Evolutionary conservation across 2,329 filamentous ascomycete genomes (phyloP).

Genomic region (Exophiala sp.): DNA sequence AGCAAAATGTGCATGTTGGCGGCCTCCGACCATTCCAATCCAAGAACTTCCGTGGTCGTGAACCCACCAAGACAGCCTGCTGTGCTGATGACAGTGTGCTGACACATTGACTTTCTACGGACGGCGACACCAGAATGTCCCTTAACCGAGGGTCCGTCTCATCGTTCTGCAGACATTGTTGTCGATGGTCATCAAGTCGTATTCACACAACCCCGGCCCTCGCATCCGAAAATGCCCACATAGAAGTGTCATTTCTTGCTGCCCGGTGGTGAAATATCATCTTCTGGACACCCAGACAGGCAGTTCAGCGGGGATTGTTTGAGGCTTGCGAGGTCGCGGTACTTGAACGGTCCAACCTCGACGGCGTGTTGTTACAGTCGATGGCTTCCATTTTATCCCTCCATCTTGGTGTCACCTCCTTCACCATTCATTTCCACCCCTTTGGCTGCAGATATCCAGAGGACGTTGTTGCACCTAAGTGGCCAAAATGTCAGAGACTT

Average conservation of each 20-base stretch:
- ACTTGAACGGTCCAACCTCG: neutral
- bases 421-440: slow-evolving; percentile 43
- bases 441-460: slow-evolving; percentile 68
- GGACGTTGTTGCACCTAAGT: slow-evolving; percentile 80
- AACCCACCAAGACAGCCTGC: too few relatives aligned
- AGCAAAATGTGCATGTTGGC: too few relatives aligned
- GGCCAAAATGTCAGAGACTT: slow-evolving; percentile 6
- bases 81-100: neutral
- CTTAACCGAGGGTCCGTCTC: neutral
- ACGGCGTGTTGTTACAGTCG: neutral
- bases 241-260: too few relatives aligned
- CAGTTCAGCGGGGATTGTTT: neutral
- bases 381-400: slow-evolving; percentile 16
- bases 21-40: too few relatives aligned
- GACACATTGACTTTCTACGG: too few relatives aligned
- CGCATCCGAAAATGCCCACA: too few relatives aligned
- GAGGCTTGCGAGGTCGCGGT: neutral
- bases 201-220: too few relatives aligned
- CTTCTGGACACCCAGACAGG: neutral
- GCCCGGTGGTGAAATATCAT: neutral
- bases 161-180: neutral
- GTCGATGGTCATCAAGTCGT: too few relatives aligned
- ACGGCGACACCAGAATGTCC: too few relatives aligned
- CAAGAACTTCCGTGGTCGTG: too few relatives aligned
- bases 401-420: slow-evolving; percentile 28